These are phyloP conservation scores for Rozella allomycis DNA, from an alignment of 371 early-diverging fungal species.

Conservation along the genomic window DNA sequence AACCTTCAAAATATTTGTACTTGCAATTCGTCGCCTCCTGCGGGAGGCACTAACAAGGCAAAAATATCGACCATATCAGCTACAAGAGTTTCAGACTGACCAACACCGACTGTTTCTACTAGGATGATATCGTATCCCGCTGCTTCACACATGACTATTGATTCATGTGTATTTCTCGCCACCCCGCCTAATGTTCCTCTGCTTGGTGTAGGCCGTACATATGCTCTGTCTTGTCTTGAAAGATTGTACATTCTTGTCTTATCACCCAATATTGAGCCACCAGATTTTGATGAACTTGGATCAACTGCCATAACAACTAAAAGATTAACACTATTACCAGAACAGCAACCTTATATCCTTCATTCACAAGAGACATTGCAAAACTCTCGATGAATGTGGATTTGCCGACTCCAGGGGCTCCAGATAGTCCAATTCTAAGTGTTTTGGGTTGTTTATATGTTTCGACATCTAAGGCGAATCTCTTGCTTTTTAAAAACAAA, in stretches of 20 bases:
- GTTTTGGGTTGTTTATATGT: constrained; percentile 24
- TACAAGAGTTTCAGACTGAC: constrained; percentile 59
- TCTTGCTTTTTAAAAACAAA: constrained; percentile 2
- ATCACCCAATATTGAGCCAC: constrained; percentile 59
- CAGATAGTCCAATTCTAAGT: constrained; percentile 4
- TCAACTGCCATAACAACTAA: constrained; percentile 33
- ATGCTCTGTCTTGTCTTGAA: constrained; percentile 31
- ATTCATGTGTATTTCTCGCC: constrained; percentile 49
- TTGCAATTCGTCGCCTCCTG: constrained; percentile 49
- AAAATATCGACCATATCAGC: constrained; percentile 67
- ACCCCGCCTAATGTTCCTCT: constrained; percentile 49
- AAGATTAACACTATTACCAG: constrained; percentile 15
- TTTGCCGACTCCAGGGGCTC: constrained; percentile 58
- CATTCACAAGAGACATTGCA: constrained; percentile 36
- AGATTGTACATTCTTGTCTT: constrained; percentile 53
- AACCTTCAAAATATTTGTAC: constrained; percentile 5
- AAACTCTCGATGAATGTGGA: constrained; percentile 56
- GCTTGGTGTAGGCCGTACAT: constrained; percentile 45
- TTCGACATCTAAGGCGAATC: constrained; percentile 3
- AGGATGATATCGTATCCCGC: constrained; percentile 50
- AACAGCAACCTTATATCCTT: constrained; percentile 44
- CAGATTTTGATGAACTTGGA: constrained; percentile 47
- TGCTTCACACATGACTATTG: constrained; percentile 49
- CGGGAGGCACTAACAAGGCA: constrained; percentile 30
- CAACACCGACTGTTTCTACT: constrained; percentile 63